phyloP scores from a whole-genome alignment of 768 basidiomycete species.

The Strobilomyces confusus region DNA sequence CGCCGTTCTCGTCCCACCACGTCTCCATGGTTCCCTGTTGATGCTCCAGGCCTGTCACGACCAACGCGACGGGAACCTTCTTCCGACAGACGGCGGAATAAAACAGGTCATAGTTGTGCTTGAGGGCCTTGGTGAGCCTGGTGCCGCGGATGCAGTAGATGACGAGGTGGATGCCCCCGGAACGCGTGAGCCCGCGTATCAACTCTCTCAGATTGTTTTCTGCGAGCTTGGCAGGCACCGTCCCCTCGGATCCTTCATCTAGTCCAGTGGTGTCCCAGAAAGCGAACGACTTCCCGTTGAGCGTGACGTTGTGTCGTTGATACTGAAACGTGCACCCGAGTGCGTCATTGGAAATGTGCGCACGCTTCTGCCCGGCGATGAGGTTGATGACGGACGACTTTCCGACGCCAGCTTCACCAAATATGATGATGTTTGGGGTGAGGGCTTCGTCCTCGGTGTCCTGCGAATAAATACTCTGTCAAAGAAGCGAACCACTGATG shows the following conservation, averaged over 20 bases:
- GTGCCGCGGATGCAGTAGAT: too few relatives aligned
- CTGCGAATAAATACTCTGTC: neutral
- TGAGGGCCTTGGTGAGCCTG: neutral
- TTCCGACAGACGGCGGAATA: slow-evolving; percentile 31
- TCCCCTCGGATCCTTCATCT: neutral
- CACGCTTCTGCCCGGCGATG: neutral
- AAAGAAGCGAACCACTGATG: neutral
- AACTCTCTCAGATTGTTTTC: neutral
- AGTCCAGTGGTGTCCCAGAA: slow-evolving; percentile 1
- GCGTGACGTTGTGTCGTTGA: neutral
- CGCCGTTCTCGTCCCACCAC: slow-evolving; percentile 28
- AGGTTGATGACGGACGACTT: neutral
- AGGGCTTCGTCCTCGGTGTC: neutral
- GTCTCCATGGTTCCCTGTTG: slow-evolving; percentile 17
- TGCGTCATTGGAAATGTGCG: neutral
- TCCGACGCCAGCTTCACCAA: neutral
- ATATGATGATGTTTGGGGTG: neutral
- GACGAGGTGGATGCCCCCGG: too few relatives aligned
- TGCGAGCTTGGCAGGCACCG: neutral
- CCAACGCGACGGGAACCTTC: slow-evolving; percentile 31
- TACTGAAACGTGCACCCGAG: neutral
- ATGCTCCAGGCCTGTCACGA: slow-evolving; percentile 35
- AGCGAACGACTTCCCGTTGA: neutral
- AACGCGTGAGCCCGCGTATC: neutral
- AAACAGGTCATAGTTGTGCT: slow-evolving; percentile 33